phyloP scores from a whole-genome alignment of 257 asterid species.

The Orobanche coerulescens region DNA sequence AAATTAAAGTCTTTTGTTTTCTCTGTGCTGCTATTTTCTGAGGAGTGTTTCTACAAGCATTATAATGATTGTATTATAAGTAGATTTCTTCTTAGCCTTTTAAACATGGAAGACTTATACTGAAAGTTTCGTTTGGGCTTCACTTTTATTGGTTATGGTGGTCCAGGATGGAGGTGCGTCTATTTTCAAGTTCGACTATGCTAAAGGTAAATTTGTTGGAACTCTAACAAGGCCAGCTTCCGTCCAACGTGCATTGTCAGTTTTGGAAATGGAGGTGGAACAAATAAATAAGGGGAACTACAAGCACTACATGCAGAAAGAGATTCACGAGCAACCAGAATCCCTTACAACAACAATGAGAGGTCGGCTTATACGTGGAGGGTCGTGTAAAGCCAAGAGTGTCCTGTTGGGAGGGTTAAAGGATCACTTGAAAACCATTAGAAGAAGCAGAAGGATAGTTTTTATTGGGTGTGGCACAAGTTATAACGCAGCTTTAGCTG shows the following conservation, averaged over 20 bases:
- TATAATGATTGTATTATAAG: background rate
- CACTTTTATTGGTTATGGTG: conserved; percentile 16
- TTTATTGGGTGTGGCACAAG: conserved; percentile 98
- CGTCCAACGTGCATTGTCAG: conserved; percentile 88
- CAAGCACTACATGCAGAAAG: conserved; percentile 97
- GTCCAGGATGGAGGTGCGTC: conserved; percentile 84
- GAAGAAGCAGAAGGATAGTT: conserved; percentile 93
- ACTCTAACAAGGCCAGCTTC: conserved; percentile 65
- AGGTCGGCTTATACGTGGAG: conserved; percentile 94
- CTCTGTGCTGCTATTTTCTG: background rate
- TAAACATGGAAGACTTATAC: background rate
- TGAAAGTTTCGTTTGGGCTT: conserved; percentile 11
- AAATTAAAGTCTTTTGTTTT: conserved; percentile 3
- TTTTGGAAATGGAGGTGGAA: conserved; percentile 95
- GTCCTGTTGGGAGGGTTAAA: conserved; percentile 95
- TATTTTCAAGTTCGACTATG: conserved; percentile 69
- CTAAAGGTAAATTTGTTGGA: conserved; percentile 43
- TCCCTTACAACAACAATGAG: conserved; percentile 92
- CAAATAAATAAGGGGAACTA: conserved; percentile 94
- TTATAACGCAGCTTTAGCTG: conserved; percentile 95
- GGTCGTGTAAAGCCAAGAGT: conserved; percentile 76
- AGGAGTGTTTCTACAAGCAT: background rate
- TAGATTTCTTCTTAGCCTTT: conserved; percentile 10
- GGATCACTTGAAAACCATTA: conserved; percentile 86
- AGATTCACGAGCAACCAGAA: conserved; percentile 96